Percentiles rank a stretch among this genome's conserved stretches.
phyloP scores from a whole-genome alignment of 805 yeast genomes.

The Debaryomyces maramus region DNA sequence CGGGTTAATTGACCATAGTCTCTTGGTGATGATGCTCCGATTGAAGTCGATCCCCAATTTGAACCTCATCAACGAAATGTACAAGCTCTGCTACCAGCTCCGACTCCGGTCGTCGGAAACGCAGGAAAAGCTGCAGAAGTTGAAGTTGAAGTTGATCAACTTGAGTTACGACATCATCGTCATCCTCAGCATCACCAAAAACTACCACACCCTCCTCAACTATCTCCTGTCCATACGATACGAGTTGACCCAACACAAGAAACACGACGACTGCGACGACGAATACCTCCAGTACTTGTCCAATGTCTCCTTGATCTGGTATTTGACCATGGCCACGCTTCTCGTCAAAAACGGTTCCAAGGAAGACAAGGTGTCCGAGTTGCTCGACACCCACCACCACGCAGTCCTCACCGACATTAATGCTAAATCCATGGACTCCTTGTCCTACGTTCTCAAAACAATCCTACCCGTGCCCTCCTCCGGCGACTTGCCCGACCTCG shows the following conservation, averaged over 20 bases:
- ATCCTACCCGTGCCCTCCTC: constrained; percentile 13
- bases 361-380: background rate
- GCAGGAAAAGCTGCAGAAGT: background rate
- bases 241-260: constrained; percentile 13
- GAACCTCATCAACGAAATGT: constrained; percentile 43
- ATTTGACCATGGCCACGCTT: background rate
- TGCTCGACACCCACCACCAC: background rate
- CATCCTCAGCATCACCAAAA: constrained; percentile 29
- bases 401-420: constrained; percentile 4
- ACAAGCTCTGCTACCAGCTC: constrained; percentile 41
- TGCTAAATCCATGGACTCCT: constrained; percentile 8
- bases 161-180: constrained; percentile 35
- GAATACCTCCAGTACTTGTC: constrained; percentile 16
- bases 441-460: constrained; percentile 14
- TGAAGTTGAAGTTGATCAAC: constrained; percentile 22
- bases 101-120: constrained; percentile 20
- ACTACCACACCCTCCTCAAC: constrained; percentile 26
- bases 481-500: background rate
- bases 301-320: constrained; percentile 19
- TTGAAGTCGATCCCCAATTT: constrained; percentile 45
- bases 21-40: constrained; percentile 36
- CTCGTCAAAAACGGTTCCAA: background rate
- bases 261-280: constrained; percentile 3
- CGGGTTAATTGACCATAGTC: constrained; percentile 23
- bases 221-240: constrained; percentile 24